Evolutionary conservation across 1,284 basidiomycete species (phyloP), one percentile per base, ranked within the genome.

Genomic region (Cryptococcus jaspeensis): DNA sequence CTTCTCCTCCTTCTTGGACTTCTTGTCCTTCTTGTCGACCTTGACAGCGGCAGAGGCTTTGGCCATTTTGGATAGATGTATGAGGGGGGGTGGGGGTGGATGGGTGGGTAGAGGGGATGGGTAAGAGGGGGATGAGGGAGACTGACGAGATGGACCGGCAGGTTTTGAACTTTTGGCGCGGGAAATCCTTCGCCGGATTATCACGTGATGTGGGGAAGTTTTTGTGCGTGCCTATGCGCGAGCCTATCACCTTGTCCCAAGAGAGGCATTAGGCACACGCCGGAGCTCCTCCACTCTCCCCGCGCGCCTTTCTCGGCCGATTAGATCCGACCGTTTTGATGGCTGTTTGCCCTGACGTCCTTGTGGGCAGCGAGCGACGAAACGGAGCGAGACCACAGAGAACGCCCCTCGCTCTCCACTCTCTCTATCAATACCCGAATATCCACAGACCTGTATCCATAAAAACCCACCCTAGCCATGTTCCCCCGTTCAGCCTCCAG

Each of bases 11-110:
- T 76, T 71, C 44, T 64, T 63, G 50, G 66, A 70, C 69, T 80
- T 80, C 44, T 74, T 72, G 40, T 51, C 73, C 68, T 76, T 77
- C 67, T 80, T 80, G 58, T 75, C 76, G 56, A 55, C 66, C 51
- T 63, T 62, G 47, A 64, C 65, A 22, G 67, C 59, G 49, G 64
- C 65, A 32, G 77, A 78, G 52, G 79, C 61, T 58, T 80, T 75
- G 55, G 67, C 72, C 72, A 78, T 73, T 75, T 67, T 70, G 62
- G 55, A 18, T 61, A 28, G 50, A 46, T 47, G 65, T 61, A 50
- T 53, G 46, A 40, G 37, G 47, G 39, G 50, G 52, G n/a, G 22
- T 46, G 47, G 46, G 46, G 28, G 44, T 32, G 37, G 35, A 45
- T 32, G 37, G 46, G 40, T 37, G 50, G n/a, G n/a, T n/a, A n/a